Percentiles rank a stretch among this genome's conserved stretches.
Conservation (phyloP, 2,329 filamentous ascomycete species). For the Fusarium buharicum region DNA sequence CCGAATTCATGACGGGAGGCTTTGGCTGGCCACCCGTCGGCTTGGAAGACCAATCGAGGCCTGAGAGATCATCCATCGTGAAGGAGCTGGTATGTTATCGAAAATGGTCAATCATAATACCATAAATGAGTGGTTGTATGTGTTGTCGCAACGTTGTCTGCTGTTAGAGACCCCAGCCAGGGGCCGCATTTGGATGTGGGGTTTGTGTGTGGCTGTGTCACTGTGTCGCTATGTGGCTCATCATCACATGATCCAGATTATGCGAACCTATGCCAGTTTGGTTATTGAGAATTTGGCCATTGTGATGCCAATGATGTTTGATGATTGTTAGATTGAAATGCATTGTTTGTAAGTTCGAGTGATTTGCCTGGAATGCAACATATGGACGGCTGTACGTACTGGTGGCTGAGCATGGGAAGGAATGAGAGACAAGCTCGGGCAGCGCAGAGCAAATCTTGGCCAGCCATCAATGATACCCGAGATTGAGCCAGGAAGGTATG, state of each 20-base stretch:
- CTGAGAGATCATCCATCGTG: conserved; percentile 70
- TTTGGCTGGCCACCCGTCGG: conserved; percentile 48
- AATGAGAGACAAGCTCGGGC: neutral
- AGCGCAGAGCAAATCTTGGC: neutral
- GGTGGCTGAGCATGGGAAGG: neutral
- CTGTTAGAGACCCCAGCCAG: conserved; percentile 35
- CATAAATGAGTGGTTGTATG: conserved; percentile 22
- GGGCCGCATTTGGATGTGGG: conserved; percentile 42
- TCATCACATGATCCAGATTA: conserved; percentile 26
- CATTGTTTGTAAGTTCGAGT: neutral
- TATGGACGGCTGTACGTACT: neutral
- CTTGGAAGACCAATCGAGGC: conserved; percentile 68
- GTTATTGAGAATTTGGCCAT: neutral
- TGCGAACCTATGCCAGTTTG: neutral
- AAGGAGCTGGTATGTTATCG: conserved; percentile 36
- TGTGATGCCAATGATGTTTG: neutral
- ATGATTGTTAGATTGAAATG: neutral
- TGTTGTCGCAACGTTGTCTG: conserved; percentile 36
- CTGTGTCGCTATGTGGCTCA: conserved; percentile 31
- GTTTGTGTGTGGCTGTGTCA: conserved; percentile 43
- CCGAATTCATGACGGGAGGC: conserved; percentile 56
- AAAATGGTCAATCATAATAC: conserved; percentile 43
- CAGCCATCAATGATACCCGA: neutral
- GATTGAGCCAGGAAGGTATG: neutral
- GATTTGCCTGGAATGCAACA: neutral